Conservation (phyloP, 176 grass and related monocot species). For the Rhynchospora breviuscula region DNA sequence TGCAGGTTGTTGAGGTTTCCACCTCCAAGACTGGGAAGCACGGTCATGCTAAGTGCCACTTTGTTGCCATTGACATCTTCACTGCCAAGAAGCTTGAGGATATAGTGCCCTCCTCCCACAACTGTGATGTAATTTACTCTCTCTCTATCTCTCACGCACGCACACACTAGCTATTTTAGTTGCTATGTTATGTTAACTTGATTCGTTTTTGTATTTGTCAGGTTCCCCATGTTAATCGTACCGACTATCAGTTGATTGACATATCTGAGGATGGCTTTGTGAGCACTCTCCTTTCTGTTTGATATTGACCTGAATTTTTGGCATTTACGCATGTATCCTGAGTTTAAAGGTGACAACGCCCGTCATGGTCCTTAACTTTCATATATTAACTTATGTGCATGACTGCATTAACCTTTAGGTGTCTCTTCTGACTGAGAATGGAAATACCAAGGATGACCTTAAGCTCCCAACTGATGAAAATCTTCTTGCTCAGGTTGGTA, state of each 20-base stretch:
- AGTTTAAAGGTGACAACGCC: background rate
- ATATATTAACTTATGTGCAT: background rate
- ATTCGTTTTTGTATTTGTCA: constrained; percentile 20
- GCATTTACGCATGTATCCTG: background rate
- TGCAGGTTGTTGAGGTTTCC: constrained; percentile 69
- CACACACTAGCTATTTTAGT: background rate
- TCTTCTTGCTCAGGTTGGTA: constrained; percentile 27
- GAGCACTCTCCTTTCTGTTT: constrained; percentile 7
- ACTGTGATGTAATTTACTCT: constrained; percentile 41
- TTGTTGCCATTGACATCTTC: constrained; percentile 66
- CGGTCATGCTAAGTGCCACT: constrained; percentile 68
- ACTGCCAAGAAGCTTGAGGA: constrained; percentile 69
- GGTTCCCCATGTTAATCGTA: constrained; percentile 58
- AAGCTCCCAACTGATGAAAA: constrained; percentile 48
- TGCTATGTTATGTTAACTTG: background rate
- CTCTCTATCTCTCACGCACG: background rate
- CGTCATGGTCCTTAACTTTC: no score
- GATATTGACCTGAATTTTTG: background rate
- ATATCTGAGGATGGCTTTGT: constrained; percentile 77
- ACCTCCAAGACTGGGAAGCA: constrained; percentile 74
- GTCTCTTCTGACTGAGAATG: constrained; percentile 60
- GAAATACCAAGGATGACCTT: constrained; percentile 58
- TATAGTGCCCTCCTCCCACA: constrained; percentile 66
- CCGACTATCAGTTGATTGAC: constrained; percentile 72
- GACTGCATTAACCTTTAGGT: constrained; percentile 30